Percentiles rank a stretch among this genome's conserved stretches.
phyloP scores from a whole-genome alignment of 2,329 filamentous ascomycete genomes.

The Pseudocercospora crystallina region DNA sequence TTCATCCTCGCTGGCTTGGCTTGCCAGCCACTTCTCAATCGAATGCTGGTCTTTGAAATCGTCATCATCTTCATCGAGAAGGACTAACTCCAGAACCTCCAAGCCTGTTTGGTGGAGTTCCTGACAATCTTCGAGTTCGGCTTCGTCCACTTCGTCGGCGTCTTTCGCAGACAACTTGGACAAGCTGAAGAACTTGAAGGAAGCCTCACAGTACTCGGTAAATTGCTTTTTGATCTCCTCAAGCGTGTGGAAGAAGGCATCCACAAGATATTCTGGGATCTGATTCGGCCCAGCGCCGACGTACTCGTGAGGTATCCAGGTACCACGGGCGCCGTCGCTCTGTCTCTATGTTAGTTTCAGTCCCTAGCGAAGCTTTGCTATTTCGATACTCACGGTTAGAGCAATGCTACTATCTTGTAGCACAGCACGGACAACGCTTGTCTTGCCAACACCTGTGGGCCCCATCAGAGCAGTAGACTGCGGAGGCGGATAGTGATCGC shows the following conservation, averaged over 20 bases:
- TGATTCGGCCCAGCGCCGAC: not conserved
- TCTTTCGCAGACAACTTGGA: not conserved
- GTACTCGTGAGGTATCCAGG: conserved; percentile 15
- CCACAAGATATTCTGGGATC: conserved; percentile 1
- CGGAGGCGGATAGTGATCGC: too few species aligned
- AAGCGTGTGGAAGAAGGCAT: not conserved
- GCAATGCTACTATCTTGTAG: not conserved
- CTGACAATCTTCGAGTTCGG: not conserved
- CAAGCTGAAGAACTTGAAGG: not conserved
- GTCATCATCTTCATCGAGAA: too few species aligned
- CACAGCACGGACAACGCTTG: not conserved
- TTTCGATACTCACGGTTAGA: too few species aligned
- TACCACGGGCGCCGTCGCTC: conserved; percentile 9
- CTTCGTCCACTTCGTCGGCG: not conserved
- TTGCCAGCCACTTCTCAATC: too few species aligned
- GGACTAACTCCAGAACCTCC: too few species aligned
- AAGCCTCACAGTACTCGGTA: not conserved
- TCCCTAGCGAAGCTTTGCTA: too few species aligned
- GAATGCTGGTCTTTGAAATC: too few species aligned
- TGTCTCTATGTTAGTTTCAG: too few species aligned
- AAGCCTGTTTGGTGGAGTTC: not conserved
- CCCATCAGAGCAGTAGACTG: too few species aligned
- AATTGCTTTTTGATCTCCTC: not conserved
- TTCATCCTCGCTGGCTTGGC: too few species aligned
- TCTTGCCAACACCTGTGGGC: not conserved